These are phyloP conservation scores for Discostella stelligeroides DNA, from an alignment of 108 stramenopile genomes.

Conservation along the genomic window DNA sequence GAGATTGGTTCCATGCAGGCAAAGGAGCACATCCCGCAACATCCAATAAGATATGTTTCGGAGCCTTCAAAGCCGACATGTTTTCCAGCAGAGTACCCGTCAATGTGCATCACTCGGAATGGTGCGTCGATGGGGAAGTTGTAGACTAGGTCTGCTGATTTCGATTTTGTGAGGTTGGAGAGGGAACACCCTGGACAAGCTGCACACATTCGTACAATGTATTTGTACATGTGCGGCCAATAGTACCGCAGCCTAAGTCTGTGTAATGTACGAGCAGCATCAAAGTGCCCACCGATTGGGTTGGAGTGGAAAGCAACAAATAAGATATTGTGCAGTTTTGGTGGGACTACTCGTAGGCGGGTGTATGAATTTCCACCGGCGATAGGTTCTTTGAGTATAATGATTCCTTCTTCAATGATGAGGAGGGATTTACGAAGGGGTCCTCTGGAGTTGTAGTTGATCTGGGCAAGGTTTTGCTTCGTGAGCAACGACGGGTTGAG, in stretches of 20 bases:
- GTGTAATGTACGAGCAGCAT: not conserved
- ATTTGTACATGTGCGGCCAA: not conserved
- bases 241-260: not conserved
- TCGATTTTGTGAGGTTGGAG: not conserved
- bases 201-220: not conserved
- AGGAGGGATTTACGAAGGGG: not conserved
- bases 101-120: not conserved
- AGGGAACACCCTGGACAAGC: not conserved
- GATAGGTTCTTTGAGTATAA: not conserved
- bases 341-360: not conserved
- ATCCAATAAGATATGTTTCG: not conserved
- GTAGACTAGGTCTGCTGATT: not conserved
- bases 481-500: not conserved
- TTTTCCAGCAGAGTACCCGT: constrained; percentile 1
- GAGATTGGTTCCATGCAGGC: constrained; percentile 4
- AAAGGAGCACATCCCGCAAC: no score
- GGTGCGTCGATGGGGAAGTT: not conserved
- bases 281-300: not conserved
- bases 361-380: not conserved
- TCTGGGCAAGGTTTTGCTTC: not conserved
- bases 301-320: constrained; percentile 8
- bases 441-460: not conserved
- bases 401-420: constrained; percentile 11
- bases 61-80: constrained; percentile 11
- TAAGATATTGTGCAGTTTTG: not conserved